Evolutionary conservation across 495 filamentous ascomycete species (phyloP), one percentile per base, ranked within the genome.

Genomic region (Physcia stellaris): DNA sequence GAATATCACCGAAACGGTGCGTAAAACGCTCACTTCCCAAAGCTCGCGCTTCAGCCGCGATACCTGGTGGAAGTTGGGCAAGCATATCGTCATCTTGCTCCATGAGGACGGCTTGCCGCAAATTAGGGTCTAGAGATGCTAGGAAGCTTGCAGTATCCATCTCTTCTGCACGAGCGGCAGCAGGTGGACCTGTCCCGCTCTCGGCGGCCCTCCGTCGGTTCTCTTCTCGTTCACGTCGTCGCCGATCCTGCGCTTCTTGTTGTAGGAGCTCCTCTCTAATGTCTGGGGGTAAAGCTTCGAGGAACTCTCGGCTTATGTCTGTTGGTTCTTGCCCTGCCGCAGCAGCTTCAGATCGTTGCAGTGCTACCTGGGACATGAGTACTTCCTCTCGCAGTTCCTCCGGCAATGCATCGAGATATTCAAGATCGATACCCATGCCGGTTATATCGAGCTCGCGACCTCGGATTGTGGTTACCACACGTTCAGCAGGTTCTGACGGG

Each of bases 341-440:
- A 12, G 75, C 73, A 43, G 83, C 82, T 56, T 86, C 72, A 5
- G 80, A 78, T 48, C 90, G 79, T 36, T 88, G 75, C 37, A 88
- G 75, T 31, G 79, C 79, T 44, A 92, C 64, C 38, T 93, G 84
- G 32, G 83, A 73, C 59, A 86, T 84, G 27, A 99, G 79, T 20
- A 95, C 90, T 53, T 99, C 90, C 56, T 96, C 88, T 20, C 90
- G 73, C 35, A 95, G 73, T 28, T 96, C 90, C 42, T 99, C 90
- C 1, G 90, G 90, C 13, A 99, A 65, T 26, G 86, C 92, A 39
- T 90, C 84, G 2, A 99, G 71, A 56, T 93, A 99, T 28, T 86
- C 86, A 11, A 82, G 72, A 50, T 99, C 90, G 41, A 99, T 95
- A 41, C 86, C 86, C 47, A 99, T 70, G 19, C 76, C 80, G 4